A percentile compares a stretch with the other conserved stretches of the same genome.
These are phyloP conservation scores for Oryza australiensis DNA, from an alignment of 176 grass and related monocot species.

Conservation along the genomic window DNA sequence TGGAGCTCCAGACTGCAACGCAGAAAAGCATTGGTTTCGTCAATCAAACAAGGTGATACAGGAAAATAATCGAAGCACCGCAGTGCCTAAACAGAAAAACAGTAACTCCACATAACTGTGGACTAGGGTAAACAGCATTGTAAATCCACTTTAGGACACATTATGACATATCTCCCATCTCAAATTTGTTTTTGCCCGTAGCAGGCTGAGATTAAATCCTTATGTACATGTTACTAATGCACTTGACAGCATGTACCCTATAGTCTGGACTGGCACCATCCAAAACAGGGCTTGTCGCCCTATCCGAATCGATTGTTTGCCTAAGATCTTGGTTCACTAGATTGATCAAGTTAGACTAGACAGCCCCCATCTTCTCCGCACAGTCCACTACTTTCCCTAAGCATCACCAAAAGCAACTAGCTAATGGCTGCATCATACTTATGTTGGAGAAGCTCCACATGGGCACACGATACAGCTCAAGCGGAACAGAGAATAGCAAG, in stretches of 20 bases:
- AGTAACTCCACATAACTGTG: neutral
- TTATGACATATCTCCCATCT: neutral
- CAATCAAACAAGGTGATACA: neutral
- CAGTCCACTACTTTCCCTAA: constrained; percentile 28
- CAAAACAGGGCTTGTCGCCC: neutral
- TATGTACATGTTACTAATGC: neutral
- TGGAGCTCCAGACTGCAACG: constrained; percentile 42
- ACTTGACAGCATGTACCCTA: neutral
- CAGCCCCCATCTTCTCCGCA: neutral
- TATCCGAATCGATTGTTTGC: neutral
- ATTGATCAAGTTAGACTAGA: neutral
- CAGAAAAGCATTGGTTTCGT: neutral
- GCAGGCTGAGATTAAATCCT: neutral
- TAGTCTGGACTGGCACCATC: neutral
- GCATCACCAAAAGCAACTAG: constrained; percentile 25
- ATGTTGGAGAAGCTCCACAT: constrained; percentile 1
- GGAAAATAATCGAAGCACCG: neutral
- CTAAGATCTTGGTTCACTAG: constrained; percentile 10
- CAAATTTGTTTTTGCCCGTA: neutral
- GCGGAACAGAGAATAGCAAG: neutral
- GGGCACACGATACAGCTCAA: neutral
- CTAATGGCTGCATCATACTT: constrained; percentile 6
- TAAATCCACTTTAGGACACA: neutral
- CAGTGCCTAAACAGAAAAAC: neutral
- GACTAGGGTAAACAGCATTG: neutral